phyloP scores from a whole-genome alignment of 2,329 filamentous ascomycete species.

The Neonectria neomacrospora region DNA sequence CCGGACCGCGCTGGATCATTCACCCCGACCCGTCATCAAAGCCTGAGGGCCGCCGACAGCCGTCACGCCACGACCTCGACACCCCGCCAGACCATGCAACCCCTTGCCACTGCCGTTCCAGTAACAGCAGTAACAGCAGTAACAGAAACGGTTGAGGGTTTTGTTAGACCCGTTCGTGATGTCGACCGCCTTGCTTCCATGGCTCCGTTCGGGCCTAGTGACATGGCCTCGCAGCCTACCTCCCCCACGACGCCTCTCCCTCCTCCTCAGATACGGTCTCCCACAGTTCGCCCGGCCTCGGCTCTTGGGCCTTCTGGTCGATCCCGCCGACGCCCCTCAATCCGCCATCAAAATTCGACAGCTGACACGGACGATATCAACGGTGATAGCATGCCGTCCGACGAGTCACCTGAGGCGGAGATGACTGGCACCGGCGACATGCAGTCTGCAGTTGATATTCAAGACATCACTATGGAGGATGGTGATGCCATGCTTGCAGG shows the following conservation, averaged over 20 bases:
- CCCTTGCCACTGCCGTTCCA: constrained; percentile 73
- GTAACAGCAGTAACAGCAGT: constrained; percentile 76
- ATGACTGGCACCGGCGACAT: constrained; percentile 85
- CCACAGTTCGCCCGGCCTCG: constrained; percentile 64
- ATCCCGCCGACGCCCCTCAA: constrained; percentile 79
- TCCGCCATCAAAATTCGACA: constrained; percentile 91
- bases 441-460: constrained; percentile 83
- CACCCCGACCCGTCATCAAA: constrained; percentile 58
- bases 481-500: constrained; percentile 82
- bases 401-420: constrained; percentile 79
- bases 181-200: constrained; percentile 86
- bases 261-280: constrained; percentile 68
- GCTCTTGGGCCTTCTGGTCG: constrained; percentile 64
- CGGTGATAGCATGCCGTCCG: constrained; percentile 83
- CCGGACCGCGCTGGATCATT: constrained; percentile 39
- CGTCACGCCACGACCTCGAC: constrained; percentile 61
- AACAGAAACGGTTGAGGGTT: constrained; percentile 76
- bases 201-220: constrained; percentile 74
- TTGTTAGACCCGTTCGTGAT: constrained; percentile 84
- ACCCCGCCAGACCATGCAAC: constrained; percentile 64
- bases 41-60: constrained; percentile 63
- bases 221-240: constrained; percentile 86
- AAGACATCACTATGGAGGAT: constrained; percentile 83
- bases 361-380: constrained; percentile 88
- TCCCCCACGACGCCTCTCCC: constrained; percentile 88